Conservation (phyloP, 495 filamentous ascomycete species). For the Penicillium samsonianum region DNA sequence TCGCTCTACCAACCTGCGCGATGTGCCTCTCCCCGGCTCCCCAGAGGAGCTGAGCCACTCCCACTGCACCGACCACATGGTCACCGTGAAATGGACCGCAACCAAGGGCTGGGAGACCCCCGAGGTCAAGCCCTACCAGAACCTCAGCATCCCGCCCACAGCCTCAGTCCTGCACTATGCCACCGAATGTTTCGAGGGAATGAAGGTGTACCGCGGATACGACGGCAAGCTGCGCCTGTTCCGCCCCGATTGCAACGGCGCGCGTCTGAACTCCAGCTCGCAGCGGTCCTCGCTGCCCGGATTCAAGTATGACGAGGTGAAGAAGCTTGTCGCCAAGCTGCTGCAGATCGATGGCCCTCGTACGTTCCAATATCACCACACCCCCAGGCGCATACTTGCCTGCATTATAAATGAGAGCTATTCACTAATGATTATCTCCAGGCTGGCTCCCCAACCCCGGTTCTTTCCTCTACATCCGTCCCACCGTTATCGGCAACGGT, state of each 20-base stretch:
- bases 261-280: slow-evolving; percentile 69
- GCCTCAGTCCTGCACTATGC: slow-evolving; percentile 89
- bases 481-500: slow-evolving; percentile 82
- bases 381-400: background rate
- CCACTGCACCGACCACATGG: slow-evolving; percentile 89
- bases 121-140: slow-evolving; percentile 76
- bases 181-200: slow-evolving; percentile 88
- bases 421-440: slow-evolving; percentile 21
- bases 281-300: slow-evolving; percentile 75
- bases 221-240: slow-evolving; percentile 85
- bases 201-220: slow-evolving; percentile 82
- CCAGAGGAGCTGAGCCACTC: slow-evolving; percentile 51
- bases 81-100: slow-evolving; percentile 70
- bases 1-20: slow-evolving; percentile 62
- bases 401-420: background rate
- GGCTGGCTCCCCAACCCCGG: slow-evolving; percentile 75
- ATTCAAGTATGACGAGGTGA: slow-evolving; percentile 69
- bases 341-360: slow-evolving; percentile 53
- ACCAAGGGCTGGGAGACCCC: slow-evolving; percentile 73
- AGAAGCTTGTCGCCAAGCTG: slow-evolving; percentile 70
- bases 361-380: slow-evolving; percentile 27
- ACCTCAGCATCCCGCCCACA: slow-evolving; percentile 78
- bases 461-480: slow-evolving; percentile 76
- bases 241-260: slow-evolving; percentile 75
- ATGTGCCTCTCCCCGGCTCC: slow-evolving; percentile 64